Evolutionary conservation across 1,139 yeast genomes (phyloP).

Genomic region (Insectozyma bohioensis): DNA sequence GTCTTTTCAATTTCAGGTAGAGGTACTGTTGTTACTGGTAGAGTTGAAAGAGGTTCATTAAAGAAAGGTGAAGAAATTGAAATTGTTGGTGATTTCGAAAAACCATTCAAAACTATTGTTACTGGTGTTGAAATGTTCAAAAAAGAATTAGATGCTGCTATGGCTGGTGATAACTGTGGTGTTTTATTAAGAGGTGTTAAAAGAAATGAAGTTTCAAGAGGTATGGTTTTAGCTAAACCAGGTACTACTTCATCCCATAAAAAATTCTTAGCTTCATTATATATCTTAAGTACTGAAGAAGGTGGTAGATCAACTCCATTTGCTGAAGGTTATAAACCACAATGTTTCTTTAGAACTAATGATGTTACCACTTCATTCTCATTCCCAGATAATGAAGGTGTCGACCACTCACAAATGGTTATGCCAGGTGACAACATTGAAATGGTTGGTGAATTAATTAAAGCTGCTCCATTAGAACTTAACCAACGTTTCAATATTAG

Average conservation of each 20-base stretch:
- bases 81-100: slow-evolving; percentile 87
- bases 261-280: slow-evolving; percentile 90
- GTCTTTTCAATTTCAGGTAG: slow-evolving; percentile 98
- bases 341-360: slow-evolving; percentile 93
- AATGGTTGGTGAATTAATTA: slow-evolving; percentile 88
- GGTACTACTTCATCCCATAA: slow-evolving; percentile 91
- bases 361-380: slow-evolving; percentile 90
- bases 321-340: slow-evolving; percentile 97
- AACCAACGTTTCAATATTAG: slow-evolving; percentile 99
- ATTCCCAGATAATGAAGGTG: slow-evolving; percentile 88
- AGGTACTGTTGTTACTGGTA: slow-evolving; percentile 99
- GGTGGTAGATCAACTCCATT: slow-evolving; percentile 99
- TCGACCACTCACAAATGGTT: slow-evolving; percentile 83
- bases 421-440: slow-evolving; percentile 99
- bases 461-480: slow-evolving; percentile 91
- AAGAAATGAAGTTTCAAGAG: slow-evolving; percentile 96
- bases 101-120: slow-evolving; percentile 88
- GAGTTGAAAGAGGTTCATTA: slow-evolving; percentile 96
- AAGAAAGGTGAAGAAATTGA: slow-evolving; percentile 99
- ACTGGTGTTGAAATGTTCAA: slow-evolving; percentile 99
- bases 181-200: slow-evolving; percentile 95
- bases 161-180: slow-evolving; percentile 99
- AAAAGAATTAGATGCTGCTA: slow-evolving; percentile 95
- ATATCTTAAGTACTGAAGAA: slow-evolving; percentile 92
- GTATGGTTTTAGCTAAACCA: slow-evolving; percentile 96